Conservation (phyloP, 352 stramenopile genomes). For the Phytophthora palmivora region DNA sequence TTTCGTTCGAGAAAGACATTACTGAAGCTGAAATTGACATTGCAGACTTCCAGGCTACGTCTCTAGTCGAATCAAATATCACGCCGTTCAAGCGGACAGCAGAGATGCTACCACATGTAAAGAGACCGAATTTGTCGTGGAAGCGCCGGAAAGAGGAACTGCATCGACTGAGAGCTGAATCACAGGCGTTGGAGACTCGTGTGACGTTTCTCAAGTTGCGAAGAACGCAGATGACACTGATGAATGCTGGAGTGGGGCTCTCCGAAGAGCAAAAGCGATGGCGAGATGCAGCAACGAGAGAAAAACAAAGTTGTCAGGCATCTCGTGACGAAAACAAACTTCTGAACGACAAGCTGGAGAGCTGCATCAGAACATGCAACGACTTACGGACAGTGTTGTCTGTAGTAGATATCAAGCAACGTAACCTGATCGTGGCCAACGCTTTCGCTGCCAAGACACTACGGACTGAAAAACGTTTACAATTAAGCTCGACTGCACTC, state of each 20-base stretch:
- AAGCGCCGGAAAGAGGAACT: conserved; percentile 49
- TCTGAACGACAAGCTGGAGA: conserved; percentile 23
- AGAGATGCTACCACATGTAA: not conserved
- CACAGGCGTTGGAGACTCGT: conserved; percentile 39
- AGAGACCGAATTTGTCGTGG: conserved; percentile 42
- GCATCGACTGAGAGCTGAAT: conserved; percentile 23
- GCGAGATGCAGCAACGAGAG: conserved; percentile 9
- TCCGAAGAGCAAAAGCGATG: conserved; percentile 17
- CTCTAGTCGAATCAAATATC: not conserved
- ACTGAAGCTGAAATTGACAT: conserved; percentile 19
- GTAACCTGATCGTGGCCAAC: conserved; percentile 10
- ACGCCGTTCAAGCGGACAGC: not conserved
- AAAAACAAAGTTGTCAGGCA: conserved; percentile 8
- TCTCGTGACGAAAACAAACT: conserved; percentile 7
- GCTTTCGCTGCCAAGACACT: conserved; percentile 2
- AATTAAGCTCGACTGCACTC: conserved; percentile 3
- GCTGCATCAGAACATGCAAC: conserved; percentile 9
- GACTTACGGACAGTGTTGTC: conserved; percentile 17
- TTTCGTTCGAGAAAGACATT: conserved; percentile 13
- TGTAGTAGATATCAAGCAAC: conserved; percentile 5
- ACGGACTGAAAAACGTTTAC: conserved; percentile 7
- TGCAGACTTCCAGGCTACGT: conserved; percentile 5
- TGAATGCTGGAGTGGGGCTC: conserved; percentile 8
- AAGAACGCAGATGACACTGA: conserved; percentile 4
- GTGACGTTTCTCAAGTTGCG: conserved; percentile 34